Conservation (phyloP, 495 filamentous ascomycete species). For the Staphylotrichum longicolle region DNA sequence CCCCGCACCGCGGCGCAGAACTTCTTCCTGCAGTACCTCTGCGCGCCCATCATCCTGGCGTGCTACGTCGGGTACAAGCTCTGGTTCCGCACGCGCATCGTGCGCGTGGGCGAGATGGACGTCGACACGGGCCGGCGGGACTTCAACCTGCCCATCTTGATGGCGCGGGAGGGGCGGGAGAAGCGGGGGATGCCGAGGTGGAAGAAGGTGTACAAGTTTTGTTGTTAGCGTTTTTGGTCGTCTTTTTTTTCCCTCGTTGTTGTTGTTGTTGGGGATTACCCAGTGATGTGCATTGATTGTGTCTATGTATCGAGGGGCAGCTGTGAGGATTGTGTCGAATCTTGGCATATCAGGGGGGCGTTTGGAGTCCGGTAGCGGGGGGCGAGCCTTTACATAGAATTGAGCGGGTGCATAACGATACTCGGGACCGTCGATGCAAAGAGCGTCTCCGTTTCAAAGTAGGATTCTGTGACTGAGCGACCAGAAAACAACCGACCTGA, state of each 20-base stretch:
- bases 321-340: too few species aligned
- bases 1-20: slow-evolving; percentile 36
- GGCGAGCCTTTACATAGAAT: too few species aligned
- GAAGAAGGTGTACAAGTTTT: slow-evolving; percentile 70
- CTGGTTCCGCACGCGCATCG: slow-evolving; percentile 65
- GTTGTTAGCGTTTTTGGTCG: not conserved
- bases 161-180: slow-evolving; percentile 75
- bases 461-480: too few species aligned
- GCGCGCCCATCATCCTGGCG: slow-evolving; percentile 71
- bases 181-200: slow-evolving; percentile 70
- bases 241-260: not conserved
- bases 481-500: too few species aligned
- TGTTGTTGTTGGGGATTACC: not conserved
- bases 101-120: slow-evolving; percentile 73
- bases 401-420: too few species aligned
- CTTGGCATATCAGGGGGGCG: too few species aligned
- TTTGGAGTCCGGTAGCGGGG: too few species aligned
- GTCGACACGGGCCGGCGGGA: slow-evolving; percentile 85
- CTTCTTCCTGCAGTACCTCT: slow-evolving; percentile 82
- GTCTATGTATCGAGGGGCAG: too few species aligned
- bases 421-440: too few species aligned
- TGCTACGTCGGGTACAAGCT: slow-evolving; percentile 81
- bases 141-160: slow-evolving; percentile 69
- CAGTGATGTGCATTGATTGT: too few species aligned
- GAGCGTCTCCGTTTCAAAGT: too few species aligned